Evolutionary conservation across 2,329 filamentous ascomycete genomes (phyloP).

Genomic region (Paramyrothecium roridum): DNA sequence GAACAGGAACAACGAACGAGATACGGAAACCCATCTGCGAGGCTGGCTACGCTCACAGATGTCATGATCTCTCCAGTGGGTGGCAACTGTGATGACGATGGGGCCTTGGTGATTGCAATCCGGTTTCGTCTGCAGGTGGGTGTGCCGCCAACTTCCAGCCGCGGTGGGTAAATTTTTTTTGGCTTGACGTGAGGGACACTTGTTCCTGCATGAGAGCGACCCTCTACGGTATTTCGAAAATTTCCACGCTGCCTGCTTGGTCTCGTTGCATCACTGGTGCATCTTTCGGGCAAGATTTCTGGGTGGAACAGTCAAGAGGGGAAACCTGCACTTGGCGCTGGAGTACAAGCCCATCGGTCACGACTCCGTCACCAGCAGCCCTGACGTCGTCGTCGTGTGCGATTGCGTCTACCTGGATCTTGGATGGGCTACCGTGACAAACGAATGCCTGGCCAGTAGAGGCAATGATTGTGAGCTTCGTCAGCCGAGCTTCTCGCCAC

Average conservation of each 20-base stretch:
- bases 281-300: background rate
- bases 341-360: background rate
- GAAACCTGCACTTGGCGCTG: background rate
- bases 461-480: no score
- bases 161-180: background rate
- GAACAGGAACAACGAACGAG: background rate
- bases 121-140: background rate
- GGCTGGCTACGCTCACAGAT: background rate
- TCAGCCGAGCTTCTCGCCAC: no score
- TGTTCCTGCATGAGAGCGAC: background rate
- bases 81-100: background rate
- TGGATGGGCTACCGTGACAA: background rate
- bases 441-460: no score
- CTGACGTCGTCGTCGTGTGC: background rate
- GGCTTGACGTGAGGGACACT: background rate
- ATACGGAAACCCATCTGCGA: background rate
- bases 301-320: background rate
- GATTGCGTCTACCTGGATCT: background rate
- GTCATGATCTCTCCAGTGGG: background rate
- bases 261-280: background rate
- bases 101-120: background rate
- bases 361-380: background rate
- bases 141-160: background rate
- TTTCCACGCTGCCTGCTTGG: no score
- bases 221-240: no score